phyloP scores from a whole-genome alignment of 2,329 filamentous ascomycete species.

The Pezicula neosporulosa region DNA sequence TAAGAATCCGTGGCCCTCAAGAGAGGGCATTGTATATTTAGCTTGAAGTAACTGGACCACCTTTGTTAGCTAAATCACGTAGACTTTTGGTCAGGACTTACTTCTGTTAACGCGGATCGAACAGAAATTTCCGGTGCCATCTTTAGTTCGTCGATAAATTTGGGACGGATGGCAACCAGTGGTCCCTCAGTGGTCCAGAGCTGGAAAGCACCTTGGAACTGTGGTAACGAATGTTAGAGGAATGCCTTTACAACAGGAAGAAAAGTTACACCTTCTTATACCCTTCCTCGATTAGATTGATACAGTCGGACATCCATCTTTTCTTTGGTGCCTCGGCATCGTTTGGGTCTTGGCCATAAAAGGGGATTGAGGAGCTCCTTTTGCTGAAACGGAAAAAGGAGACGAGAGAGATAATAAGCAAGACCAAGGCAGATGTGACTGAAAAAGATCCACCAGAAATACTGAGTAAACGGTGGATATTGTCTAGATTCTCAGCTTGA shows the following conservation, averaged over 20 bases:
- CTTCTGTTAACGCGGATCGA: slow-evolving; percentile 1
- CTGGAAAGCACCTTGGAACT: slow-evolving; percentile 3
- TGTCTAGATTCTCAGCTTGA: no score
- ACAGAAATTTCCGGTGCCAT: slow-evolving; percentile 10
- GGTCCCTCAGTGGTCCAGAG: slow-evolving; percentile 13
- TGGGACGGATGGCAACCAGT: slow-evolving; percentile 8
- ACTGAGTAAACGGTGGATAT: no score
- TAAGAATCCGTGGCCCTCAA: not conserved
- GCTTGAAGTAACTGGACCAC: not conserved
- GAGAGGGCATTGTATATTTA: not conserved
- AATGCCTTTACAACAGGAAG: not conserved
- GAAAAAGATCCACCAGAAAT: no score
- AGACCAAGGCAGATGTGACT: no score
- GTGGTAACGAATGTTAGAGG: not conserved
- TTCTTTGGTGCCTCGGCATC: not conserved
- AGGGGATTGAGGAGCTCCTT: slow-evolving; percentile 3
- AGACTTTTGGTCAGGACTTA: not conserved
- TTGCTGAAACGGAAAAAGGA: not conserved
- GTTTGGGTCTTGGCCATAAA: not conserved
- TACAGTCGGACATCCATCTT: slow-evolving; percentile 5
- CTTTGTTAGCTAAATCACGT: no score
- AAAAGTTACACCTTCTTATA: slow-evolving; percentile 2
- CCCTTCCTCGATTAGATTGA: slow-evolving; percentile 4
- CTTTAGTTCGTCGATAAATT: slow-evolving; percentile 13
- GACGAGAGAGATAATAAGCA: no score